Evolutionary conservation across 306 rosid genomes (phyloP).

Genomic region (Lotus japonicus): DNA sequence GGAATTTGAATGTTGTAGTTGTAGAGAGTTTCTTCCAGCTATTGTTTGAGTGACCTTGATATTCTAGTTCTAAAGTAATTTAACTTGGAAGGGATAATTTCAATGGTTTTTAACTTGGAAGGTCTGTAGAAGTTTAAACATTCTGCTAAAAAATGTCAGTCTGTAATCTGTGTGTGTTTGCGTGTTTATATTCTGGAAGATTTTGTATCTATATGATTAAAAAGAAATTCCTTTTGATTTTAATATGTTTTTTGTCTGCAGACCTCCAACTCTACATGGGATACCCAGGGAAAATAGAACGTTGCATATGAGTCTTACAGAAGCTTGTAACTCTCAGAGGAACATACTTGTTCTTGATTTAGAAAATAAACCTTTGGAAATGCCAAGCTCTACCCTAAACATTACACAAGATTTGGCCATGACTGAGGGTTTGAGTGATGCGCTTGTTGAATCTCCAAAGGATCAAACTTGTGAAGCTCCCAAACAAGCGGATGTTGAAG

Average conservation of each 20-base stretch:
- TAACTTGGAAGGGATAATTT: background rate
- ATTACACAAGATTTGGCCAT: conserved; percentile 31
- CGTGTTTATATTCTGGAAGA: background rate
- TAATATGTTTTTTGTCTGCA: conserved; percentile 33
- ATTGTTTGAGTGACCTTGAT: background rate
- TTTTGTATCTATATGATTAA: background rate
- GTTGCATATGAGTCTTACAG: conserved; percentile 60
- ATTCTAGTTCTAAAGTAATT: background rate
- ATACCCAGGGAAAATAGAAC: conserved; percentile 76
- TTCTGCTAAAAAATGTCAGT: background rate
- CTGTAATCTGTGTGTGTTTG: background rate
- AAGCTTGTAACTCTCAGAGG: conserved; percentile 61
- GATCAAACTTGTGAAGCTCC: conserved; percentile 13
- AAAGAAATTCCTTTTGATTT: background rate
- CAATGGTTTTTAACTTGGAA: background rate
- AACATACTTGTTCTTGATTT: conserved; percentile 56
- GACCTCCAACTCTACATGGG: conserved; percentile 83
- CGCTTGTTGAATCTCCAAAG: conserved; percentile 25
- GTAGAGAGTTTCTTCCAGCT: background rate
- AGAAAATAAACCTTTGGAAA: conserved; percentile 55
- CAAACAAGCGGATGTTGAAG: conserved; percentile 26
- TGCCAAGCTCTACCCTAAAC: conserved; percentile 37
- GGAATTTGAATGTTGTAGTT: background rate
- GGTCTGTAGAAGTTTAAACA: background rate
- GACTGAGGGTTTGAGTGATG: conserved; percentile 33